Conservation (phyloP, 2,329 filamentous ascomycete species). For the Pyricularia grisea region DNA sequence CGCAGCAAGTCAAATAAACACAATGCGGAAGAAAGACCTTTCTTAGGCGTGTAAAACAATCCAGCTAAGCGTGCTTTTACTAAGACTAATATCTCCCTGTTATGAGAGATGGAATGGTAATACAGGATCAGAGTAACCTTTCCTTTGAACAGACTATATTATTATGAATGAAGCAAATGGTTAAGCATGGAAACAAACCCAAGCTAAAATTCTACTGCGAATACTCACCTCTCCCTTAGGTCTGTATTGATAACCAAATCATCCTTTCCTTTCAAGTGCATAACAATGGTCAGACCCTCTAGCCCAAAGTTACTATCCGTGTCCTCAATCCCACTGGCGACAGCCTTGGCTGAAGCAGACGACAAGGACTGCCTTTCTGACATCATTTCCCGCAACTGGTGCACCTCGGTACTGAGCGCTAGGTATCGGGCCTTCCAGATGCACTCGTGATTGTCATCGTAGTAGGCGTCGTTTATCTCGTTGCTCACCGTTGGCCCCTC, state of each 20-base stretch:
- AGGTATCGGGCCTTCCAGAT: constrained; percentile 32
- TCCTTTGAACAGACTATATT: background rate
- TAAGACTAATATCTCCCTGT: background rate
- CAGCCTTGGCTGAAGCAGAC: constrained; percentile 11
- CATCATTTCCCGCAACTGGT: constrained; percentile 29
- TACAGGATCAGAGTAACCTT: background rate
- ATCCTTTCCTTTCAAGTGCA: constrained; percentile 39
- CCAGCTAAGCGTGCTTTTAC: background rate
- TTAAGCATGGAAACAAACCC: background rate
- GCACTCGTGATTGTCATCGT: constrained; percentile 22
- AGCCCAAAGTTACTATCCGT: constrained; percentile 29
- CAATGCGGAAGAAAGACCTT: background rate
- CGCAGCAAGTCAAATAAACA: background rate
- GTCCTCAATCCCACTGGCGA: constrained; percentile 6
- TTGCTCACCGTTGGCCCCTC: background rate
- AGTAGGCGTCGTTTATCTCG: background rate
- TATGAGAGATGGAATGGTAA: background rate
- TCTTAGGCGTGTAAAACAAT: background rate
- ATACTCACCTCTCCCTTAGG: constrained; percentile 16
- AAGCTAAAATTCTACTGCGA: background rate
- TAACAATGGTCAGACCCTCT: constrained; percentile 38
- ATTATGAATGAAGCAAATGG: background rate
- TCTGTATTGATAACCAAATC: constrained; percentile 43
- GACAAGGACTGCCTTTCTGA: constrained; percentile 24
- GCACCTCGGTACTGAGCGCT: constrained; percentile 29